Base-by-base conservation (phyloP, 805 yeast species). In the Metschnikowia proteae region DNA sequence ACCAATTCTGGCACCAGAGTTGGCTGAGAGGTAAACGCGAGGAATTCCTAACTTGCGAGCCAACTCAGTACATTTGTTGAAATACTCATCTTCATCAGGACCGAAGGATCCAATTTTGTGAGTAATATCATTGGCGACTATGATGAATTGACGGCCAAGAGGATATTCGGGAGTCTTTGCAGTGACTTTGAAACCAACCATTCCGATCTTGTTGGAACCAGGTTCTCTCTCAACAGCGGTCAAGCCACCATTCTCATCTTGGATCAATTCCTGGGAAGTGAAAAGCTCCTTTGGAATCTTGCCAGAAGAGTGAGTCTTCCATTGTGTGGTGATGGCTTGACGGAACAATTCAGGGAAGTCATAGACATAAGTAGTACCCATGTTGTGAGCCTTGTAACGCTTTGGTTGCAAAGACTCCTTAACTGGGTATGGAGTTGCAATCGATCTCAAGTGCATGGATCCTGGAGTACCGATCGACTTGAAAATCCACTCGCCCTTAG, bases 1-100 rank as follows among this genome's bases (percentile, higher is more conserved):
- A 64, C 99, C 99, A 55, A 94, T 88, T 76, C 99, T 84, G 41
- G 99, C 99, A 78, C 99, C 99, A 52, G 98, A 91, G 80, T 94
- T 94, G 28, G 99, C 99, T 60, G 97, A 88, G 59, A 94, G 76
- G 72, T 94, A 94, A 49, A 94, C 81, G 74, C 99, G 80, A 64
- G 99, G 99, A 59, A 94, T 83, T 52, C 99, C 99, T 56, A 84
- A 78, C 64, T 81, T 76, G 73, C 96, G 82, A 31, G 98, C 97
- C 58, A 84, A 79, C 63, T 90, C 95, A 32, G 99, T 94, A 56
- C 91, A 96, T 65, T 85, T 83, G 76, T 88, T 81, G 79, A 94
- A 94, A 76, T 84, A 94, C 48, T 75, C 77, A 72, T 94, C 99
- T 73, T 94, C 99, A 60, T 80, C 84, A 25, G 99, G 99, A 61